Evolutionary conservation across 108 stramenopile species (phyloP).

Genomic region (Skeletonema grethae): DNA sequence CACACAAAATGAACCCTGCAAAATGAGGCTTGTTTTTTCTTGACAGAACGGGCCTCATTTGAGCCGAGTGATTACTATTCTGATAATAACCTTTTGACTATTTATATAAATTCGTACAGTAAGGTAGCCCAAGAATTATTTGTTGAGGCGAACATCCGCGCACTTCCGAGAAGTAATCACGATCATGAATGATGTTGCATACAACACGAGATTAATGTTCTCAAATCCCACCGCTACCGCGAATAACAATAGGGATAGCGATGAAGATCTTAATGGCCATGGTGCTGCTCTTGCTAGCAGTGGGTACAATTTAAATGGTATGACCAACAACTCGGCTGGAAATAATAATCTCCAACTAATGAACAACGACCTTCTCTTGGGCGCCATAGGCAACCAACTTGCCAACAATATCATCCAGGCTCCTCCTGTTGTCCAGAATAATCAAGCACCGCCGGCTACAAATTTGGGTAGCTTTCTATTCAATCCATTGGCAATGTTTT

Average conservation of each 20-base stretch:
- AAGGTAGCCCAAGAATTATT: too few relatives aligned
- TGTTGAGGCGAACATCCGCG: not conserved
- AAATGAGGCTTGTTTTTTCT: too few relatives aligned
- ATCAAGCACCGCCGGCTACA: not conserved
- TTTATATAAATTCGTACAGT: too few relatives aligned
- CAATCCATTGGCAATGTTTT: conserved; percentile 22
- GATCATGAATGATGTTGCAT: conserved; percentile 21
- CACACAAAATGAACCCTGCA: too few relatives aligned
- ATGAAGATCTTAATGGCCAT: not conserved
- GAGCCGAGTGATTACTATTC: too few relatives aligned
- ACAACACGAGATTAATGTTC: conserved; percentile 7
- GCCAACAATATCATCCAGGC: conserved; percentile 6
- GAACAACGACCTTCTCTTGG: not conserved
- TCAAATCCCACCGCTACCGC: conserved; percentile 13
- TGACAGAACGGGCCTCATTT: too few relatives aligned
- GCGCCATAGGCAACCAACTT: conserved; percentile 7
- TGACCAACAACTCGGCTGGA: conserved; percentile 7
- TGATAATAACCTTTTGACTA: too few relatives aligned
- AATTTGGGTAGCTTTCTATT: conserved; percentile 25
- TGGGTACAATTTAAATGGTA: conserved; percentile 5
- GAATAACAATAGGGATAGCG: not conserved
- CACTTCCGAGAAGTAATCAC: conserved; percentile 3
- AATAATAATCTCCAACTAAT: conserved; percentile 2
- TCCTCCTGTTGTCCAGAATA: not conserved
- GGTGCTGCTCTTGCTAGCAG: conserved; percentile 2